phyloP scores from a whole-genome alignment of 179 eudicot species.

The Patellifolia procumbens region DNA sequence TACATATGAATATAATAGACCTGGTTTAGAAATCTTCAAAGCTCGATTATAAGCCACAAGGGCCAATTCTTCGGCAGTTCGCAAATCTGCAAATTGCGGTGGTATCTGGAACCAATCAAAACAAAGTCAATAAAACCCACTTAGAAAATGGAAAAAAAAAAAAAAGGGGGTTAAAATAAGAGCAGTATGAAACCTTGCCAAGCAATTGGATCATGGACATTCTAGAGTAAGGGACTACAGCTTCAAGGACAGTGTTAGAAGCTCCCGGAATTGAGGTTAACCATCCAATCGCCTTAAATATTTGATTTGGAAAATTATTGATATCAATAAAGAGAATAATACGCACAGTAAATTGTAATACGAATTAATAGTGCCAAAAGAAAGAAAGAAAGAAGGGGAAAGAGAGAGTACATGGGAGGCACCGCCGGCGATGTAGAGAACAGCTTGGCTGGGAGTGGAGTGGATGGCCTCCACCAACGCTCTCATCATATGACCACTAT shows the following conservation, averaged over 20 bases:
- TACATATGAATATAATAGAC: constrained; percentile 27
- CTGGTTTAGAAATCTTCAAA: constrained; percentile 70
- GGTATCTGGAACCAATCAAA: constrained; percentile 52
- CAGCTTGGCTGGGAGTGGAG: constrained; percentile 71
- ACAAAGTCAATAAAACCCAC: not conserved
- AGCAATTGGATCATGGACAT: constrained; percentile 84
- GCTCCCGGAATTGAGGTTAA: constrained; percentile 91
- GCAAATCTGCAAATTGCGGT: constrained; percentile 51
- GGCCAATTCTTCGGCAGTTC: constrained; percentile 84
- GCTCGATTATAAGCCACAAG: constrained; percentile 88
- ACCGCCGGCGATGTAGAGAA: constrained; percentile 79
- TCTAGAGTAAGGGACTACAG: constrained; percentile 72
- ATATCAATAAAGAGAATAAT: too few species aligned
- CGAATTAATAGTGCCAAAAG: not conserved
- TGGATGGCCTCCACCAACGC: constrained; percentile 70
- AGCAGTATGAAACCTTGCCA: constrained; percentile 55
- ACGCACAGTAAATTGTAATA: not conserved
- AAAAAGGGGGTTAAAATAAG: not conserved
- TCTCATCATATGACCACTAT: constrained; percentile 28
- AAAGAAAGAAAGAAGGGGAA: not conserved
- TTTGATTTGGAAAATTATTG: not conserved
- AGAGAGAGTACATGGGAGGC: constrained; percentile 68
- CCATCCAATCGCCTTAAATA: constrained; percentile 63
- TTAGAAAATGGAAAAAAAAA: not conserved
- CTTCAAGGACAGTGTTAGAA: constrained; percentile 85